A percentile compares a stretch with the other conserved stretches of the same genome.
phyloP scores from a whole-genome alignment of 352 stramenopile genomes.

The Pythium aquatile region DNA sequence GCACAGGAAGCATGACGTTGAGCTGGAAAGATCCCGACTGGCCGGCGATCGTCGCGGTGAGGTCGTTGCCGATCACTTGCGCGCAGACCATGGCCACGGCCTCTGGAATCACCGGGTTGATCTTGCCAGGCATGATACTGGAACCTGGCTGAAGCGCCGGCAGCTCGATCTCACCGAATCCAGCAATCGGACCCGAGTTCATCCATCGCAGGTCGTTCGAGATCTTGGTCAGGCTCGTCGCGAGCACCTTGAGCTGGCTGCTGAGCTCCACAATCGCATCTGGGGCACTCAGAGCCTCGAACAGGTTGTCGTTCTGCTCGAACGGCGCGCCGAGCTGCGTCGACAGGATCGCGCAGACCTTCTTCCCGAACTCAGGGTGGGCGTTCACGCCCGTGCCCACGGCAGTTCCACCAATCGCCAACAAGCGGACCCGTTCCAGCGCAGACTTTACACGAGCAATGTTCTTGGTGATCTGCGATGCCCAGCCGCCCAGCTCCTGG shows the following conservation, averaged over 20 bases:
- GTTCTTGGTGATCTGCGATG: slow-evolving; percentile 53
- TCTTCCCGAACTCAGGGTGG: slow-evolving; percentile 41
- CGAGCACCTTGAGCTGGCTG: slow-evolving; percentile 89
- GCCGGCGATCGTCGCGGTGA: slow-evolving; percentile 48
- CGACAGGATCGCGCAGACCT: slow-evolving; percentile 43
- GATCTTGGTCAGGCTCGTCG: slow-evolving; percentile 93
- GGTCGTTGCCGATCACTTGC: slow-evolving; percentile 59
- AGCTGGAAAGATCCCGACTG: slow-evolving; percentile 55
- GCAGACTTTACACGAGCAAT: slow-evolving; percentile 46
- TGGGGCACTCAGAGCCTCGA: slow-evolving; percentile 90
- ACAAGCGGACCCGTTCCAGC: slow-evolving; percentile 43
- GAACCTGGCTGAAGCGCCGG: slow-evolving; percentile 91
- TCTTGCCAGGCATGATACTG: slow-evolving; percentile 97
- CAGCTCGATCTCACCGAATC: slow-evolving; percentile 90
- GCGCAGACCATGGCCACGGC: slow-evolving; percentile 56
- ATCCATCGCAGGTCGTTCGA: slow-evolving; percentile 93
- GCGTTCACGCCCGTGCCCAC: slow-evolving; percentile 69
- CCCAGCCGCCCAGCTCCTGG: slow-evolving; percentile 51
- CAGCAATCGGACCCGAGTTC: slow-evolving; percentile 91
- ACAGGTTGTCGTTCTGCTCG: slow-evolving; percentile 52
- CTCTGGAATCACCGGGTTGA: slow-evolving; percentile 88
- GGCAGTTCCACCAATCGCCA: slow-evolving; percentile 58
- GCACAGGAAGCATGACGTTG: slow-evolving; percentile 61
- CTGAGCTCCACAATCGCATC: slow-evolving; percentile 93
- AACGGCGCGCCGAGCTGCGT: slow-evolving; percentile 38